phyloP scores from a whole-genome alignment of 2,329 filamentous ascomycete species.

The Metarhizium anisopliae region DNA sequence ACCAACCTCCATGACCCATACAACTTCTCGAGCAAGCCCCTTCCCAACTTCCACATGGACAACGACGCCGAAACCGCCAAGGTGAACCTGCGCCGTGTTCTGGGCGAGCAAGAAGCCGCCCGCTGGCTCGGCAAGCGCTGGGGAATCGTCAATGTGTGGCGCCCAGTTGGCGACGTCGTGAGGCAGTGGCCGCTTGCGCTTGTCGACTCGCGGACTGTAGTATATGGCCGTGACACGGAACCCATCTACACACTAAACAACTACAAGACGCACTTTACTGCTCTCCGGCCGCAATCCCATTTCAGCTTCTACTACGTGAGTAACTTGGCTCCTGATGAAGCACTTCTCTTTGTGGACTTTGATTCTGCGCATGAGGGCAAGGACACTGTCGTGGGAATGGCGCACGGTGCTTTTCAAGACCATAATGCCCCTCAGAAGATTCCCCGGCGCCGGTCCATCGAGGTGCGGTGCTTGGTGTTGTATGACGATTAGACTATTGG shows the following conservation, averaged over 20 bases:
- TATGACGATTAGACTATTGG: neutral
- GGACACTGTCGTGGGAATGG: neutral
- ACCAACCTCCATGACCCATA: constrained; percentile 4
- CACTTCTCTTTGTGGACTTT: constrained; percentile 2
- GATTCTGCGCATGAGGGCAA: neutral
- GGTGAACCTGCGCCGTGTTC: constrained; percentile 1
- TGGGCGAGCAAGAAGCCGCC: constrained; percentile 1
- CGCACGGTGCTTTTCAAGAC: neutral
- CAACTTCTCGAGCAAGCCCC: constrained; percentile 3
- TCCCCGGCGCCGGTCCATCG: neutral
- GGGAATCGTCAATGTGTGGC: constrained; percentile 4
- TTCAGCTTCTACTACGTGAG: constrained; percentile 5
- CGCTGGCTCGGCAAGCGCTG: constrained; percentile 2
- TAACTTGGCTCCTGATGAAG: constrained; percentile 2
- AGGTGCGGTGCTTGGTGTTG: neutral
- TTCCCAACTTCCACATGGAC: constrained; percentile 4
- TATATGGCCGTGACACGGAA: neutral
- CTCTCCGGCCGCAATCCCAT: neutral
- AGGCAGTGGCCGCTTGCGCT: neutral
- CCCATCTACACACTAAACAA: constrained; percentile 3
- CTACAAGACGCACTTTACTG: constrained; percentile 4
- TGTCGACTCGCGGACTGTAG: neutral
- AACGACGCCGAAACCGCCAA: constrained; percentile 5
- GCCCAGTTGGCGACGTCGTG: constrained; percentile 1
- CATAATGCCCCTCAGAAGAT: neutral